These are phyloP conservation scores for Seminavis robusta DNA, from an alignment of 108 stramenopile species.

Conservation along the genomic window DNA sequence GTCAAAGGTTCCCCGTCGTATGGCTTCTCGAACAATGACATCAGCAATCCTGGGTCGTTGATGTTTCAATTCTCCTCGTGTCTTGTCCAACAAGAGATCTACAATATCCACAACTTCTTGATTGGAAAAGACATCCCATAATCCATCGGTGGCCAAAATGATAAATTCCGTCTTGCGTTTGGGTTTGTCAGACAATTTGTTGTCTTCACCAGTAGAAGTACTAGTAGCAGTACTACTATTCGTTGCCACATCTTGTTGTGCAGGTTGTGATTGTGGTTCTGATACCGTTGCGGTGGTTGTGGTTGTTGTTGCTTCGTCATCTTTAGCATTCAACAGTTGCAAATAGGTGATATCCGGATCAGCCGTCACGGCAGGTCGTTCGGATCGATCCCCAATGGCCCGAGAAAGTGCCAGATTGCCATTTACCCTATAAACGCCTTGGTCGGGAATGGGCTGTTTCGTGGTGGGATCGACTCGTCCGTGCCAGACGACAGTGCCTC, in stretches of 20 bases:
- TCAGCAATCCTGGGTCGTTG: slow-evolving; percentile 36
- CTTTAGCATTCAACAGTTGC: slow-evolving; percentile 29
- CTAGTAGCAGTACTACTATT: no score
- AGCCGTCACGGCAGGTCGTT: slow-evolving; percentile 79
- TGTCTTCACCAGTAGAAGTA: no score
- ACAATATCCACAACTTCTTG: slow-evolving; percentile 82
- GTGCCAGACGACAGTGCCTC: slow-evolving; percentile 74
- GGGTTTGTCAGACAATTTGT: no score
- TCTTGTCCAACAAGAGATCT: slow-evolving; percentile 19
- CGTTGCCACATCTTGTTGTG: not conserved
- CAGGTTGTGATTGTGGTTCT: not conserved
- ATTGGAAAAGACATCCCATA: slow-evolving; percentile 89
- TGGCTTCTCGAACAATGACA: slow-evolving; percentile 71
- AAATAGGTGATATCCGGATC: slow-evolving; percentile 76
- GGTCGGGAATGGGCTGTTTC: slow-evolving; percentile 50
- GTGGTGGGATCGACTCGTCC: slow-evolving; percentile 75
- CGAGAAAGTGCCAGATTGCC: slow-evolving; percentile 92
- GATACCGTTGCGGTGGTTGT: not conserved
- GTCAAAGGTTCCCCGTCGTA: slow-evolving; percentile 75
- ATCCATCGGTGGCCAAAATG: slow-evolving; percentile 83
- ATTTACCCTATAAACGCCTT: slow-evolving; percentile 91
- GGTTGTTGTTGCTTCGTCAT: slow-evolving; percentile 2
- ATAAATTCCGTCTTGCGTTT: no score
- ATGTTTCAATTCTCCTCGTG: slow-evolving; percentile 4
- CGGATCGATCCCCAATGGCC: slow-evolving; percentile 91